Conservation (phyloP, 257 asterid species). For the Linderniella brevidens region DNA sequence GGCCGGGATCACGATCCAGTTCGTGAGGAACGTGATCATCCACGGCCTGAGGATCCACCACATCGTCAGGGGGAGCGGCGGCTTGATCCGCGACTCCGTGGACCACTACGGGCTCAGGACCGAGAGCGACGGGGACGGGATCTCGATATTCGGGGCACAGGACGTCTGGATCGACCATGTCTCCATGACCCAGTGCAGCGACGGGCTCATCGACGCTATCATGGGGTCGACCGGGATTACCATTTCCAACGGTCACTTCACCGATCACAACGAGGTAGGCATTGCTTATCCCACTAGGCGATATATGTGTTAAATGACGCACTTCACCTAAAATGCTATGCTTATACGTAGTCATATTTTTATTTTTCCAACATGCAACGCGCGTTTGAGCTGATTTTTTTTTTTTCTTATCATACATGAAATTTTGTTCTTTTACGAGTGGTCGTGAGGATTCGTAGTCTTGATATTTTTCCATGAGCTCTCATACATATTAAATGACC, state of each 20-base stretch:
- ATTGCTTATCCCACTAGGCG: background rate
- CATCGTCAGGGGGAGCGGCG: slow-evolving; percentile 30
- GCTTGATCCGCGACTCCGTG: slow-evolving; percentile 31
- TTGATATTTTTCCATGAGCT: too few relatives aligned
- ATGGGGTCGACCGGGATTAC: slow-evolving; percentile 60
- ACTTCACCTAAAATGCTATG: too few relatives aligned
- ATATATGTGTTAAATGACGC: too few relatives aligned
- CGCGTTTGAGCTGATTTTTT: background rate
- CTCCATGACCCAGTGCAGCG: slow-evolving; percentile 42
- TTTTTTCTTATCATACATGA: background rate
- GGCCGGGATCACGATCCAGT: slow-evolving; percentile 61
- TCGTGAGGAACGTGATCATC: slow-evolving; percentile 47
- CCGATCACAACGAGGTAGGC: slow-evolving; percentile 59
- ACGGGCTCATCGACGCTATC: slow-evolving; percentile 60
- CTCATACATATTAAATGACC: too few relatives aligned
- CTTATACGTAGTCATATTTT: background rate
- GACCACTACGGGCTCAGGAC: slow-evolving; percentile 46
- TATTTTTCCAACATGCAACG: background rate
- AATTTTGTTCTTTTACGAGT: too few relatives aligned
- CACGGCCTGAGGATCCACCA: slow-evolving; percentile 38
- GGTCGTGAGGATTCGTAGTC: too few relatives aligned
- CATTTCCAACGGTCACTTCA: slow-evolving; percentile 62
- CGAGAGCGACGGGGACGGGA: slow-evolving; percentile 76
- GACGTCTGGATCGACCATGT: slow-evolving; percentile 81
- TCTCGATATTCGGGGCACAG: slow-evolving; percentile 40